A percentile compares a stretch with the other conserved stretches of the same genome.
Evolutionary conservation across 2,329 filamentous ascomycete genomes (phyloP).

Genomic region (Colletotrichum eleusines): DNA sequence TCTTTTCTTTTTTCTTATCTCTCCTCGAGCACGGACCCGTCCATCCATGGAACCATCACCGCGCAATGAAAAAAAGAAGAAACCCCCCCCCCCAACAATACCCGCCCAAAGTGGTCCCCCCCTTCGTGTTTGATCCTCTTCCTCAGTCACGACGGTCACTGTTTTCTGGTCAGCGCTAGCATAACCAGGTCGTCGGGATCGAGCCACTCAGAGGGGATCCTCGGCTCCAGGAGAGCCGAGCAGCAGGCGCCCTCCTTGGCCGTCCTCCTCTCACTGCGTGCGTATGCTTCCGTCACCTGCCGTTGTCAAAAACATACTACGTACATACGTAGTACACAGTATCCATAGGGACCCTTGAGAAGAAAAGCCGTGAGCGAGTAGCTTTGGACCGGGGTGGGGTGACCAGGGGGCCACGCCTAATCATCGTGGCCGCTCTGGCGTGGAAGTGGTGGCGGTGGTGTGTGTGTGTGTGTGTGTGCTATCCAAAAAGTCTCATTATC

Average conservation of each 20-base stretch:
- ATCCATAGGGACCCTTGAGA: background rate
- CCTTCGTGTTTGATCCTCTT: slow-evolving; percentile 40
- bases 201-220: background rate
- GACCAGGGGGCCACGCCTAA: slow-evolving; percentile 39
- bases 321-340: too few species aligned
- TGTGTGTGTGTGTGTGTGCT: background rate
- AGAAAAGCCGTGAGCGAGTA: background rate
- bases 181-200: slow-evolving; percentile 10
- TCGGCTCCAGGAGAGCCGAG: background rate
- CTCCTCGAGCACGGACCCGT: slow-evolving; percentile 21
- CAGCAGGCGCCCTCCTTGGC: background rate
- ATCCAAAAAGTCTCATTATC: slow-evolving; percentile 6
- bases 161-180: slow-evolving; percentile 30
- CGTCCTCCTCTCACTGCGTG: too few species aligned
- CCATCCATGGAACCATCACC: too few species aligned
- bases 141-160: slow-evolving; percentile 23
- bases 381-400: slow-evolving; percentile 24
- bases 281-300: background rate
- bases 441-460: background rate
- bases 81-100: too few species aligned
- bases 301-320: background rate
- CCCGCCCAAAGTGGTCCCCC: slow-evolving; percentile 27
- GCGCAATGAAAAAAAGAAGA: too few species aligned
- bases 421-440: background rate
- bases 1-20: background rate